Percentiles rank a stretch among this genome's conserved stretches.
These are phyloP conservation scores for Oleoguttula mirabilis DNA, from an alignment of 495 filamentous ascomycete species.

Conservation along the genomic window DNA sequence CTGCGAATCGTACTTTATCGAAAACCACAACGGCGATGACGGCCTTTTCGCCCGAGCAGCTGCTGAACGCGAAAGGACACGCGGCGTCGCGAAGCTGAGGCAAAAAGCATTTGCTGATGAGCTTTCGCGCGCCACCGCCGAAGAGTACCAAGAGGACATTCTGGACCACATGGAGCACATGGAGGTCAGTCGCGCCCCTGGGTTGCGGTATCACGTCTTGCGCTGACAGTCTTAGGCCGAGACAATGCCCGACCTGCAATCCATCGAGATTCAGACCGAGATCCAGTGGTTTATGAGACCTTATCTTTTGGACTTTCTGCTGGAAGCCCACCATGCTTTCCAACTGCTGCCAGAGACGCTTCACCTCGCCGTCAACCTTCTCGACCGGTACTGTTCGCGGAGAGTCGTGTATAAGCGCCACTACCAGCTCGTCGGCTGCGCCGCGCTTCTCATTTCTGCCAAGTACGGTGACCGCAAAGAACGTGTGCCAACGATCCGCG, in stretches of 20 bases:
- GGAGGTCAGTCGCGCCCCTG: conserved; percentile 55
- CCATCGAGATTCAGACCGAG: conserved; percentile 97
- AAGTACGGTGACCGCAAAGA: conserved; percentile 99
- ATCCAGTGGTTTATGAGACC: conserved; percentile 99
- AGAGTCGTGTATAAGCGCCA: conserved; percentile 99
- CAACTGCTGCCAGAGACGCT: conserved; percentile 86
- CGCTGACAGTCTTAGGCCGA: too few species aligned
- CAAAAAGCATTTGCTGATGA: conserved; percentile 80
- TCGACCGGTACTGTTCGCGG: conserved; percentile 95
- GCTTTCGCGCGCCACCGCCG: conserved; percentile 64
- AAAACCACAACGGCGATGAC: conserved; percentile 53
- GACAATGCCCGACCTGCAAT: conserved; percentile 87
- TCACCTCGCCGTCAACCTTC: conserved; percentile 89
- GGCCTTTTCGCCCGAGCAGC: conserved; percentile 33
- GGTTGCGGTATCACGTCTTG: too few species aligned
- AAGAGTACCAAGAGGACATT: conserved; percentile 88
- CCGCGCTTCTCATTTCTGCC: conserved; percentile 87
- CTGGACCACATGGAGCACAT: conserved; percentile 87
- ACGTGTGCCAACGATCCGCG: conserved; percentile 83
- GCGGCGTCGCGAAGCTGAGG: conserved; percentile 58
- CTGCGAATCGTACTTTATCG: conserved; percentile 79
- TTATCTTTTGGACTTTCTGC: conserved; percentile 94
- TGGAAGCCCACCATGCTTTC: conserved; percentile 93
- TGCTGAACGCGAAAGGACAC: conserved; percentile 53
- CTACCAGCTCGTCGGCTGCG: conserved; percentile 95